These are phyloP conservation scores for Harrya chromipes DNA, from an alignment of 768 basidiomycete species.

Conservation along the genomic window DNA sequence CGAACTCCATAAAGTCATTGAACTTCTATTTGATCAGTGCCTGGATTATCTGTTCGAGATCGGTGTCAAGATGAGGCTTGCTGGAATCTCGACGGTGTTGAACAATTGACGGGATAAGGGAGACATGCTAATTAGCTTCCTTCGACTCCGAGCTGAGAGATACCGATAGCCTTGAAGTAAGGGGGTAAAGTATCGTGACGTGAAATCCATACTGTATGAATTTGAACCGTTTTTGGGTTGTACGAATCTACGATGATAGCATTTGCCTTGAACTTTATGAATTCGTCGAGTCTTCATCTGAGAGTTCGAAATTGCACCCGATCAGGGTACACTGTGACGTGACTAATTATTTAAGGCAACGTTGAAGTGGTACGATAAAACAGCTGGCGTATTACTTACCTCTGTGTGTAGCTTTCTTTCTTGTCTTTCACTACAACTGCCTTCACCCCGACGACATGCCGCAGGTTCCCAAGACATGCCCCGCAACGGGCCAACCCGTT, in stretches of 20 bases:
- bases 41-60: conserved; percentile 91
- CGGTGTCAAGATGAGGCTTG: conserved; percentile 75
- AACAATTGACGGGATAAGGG: conserved; percentile 11
- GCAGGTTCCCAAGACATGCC: conserved; percentile 16
- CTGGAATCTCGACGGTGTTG: conserved; percentile 51
- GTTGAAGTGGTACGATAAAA: conserved; percentile 20
- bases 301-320: not conserved
- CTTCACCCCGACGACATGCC: conserved; percentile 20
- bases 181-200: not conserved
- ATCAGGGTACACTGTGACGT: not conserved
- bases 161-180: not conserved
- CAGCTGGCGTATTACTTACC: not conserved
- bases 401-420: not conserved
- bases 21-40: conserved; percentile 45
- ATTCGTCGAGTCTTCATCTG: not conserved
- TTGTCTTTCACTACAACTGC: not conserved
- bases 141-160: not conserved
- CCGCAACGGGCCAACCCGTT: conserved; percentile 12
- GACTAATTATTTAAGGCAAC: conserved; percentile 11
- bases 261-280: not conserved
- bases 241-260: too few relatives aligned
- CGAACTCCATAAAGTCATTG: not conserved
- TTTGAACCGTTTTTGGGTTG: not conserved
- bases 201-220: not conserved
- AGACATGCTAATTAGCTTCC: not conserved